Conservation (phyloP, 345 rosid species). For the Heritiera littoralis region DNA sequence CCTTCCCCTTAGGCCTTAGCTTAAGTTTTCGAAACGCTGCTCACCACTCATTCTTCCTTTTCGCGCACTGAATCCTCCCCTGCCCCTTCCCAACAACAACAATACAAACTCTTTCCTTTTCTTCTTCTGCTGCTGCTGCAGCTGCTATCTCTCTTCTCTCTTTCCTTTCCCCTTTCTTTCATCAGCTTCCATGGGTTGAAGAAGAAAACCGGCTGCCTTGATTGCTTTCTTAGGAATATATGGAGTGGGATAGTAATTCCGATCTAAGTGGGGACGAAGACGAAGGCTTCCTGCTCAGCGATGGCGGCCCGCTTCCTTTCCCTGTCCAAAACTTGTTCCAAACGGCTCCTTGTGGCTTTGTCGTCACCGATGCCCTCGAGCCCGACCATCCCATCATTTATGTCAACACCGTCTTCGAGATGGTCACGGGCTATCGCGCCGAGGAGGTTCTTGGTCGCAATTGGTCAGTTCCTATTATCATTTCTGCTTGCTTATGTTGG, state of each 20-base stretch:
- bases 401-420: constrained; percentile 82
- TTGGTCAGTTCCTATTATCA: constrained; percentile 54
- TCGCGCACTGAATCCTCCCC: neutral
- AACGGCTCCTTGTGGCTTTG: constrained; percentile 76
- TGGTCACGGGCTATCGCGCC: constrained; percentile 85
- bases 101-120: neutral
- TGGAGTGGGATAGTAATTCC: constrained; percentile 98
- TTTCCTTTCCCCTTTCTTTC: neutral
- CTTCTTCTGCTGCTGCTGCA: too few species aligned
- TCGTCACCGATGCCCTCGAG: constrained; percentile 78
- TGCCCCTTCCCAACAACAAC: neutral
- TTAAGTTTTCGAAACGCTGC: neutral
- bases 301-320: constrained; percentile 59
- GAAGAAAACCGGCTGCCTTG: neutral
- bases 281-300: constrained; percentile 50
- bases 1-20: neutral
- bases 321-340: constrained; percentile 71
- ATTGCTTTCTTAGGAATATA: constrained; percentile 12
- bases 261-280: constrained; percentile 84
- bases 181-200: constrained; percentile 37
- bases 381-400: constrained; percentile 85
- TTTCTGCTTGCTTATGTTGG: neutral
- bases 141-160: neutral
- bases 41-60: neutral
- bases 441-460: constrained; percentile 90